A percentile compares a stretch with the other conserved stretches of the same genome.
phyloP scores from a whole-genome alignment of 169 alveolate genomes.

The Plasmodium gallinaceum region DNA sequence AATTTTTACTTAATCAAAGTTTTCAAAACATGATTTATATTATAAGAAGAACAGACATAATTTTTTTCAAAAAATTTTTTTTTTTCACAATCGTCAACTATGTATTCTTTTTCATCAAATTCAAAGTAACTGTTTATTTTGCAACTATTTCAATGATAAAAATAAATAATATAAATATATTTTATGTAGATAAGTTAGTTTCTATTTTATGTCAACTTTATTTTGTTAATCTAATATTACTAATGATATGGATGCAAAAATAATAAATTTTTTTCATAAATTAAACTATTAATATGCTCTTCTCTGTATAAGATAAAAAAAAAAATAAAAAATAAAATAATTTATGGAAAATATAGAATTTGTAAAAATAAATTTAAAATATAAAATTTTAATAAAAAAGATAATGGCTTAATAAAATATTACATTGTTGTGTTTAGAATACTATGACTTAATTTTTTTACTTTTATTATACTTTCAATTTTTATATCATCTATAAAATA shows the following conservation, averaged over 20 bases:
- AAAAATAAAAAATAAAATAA: not conserved
- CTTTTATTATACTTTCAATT: constrained; percentile 67
- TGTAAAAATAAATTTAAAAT: not conserved
- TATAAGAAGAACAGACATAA: constrained; percentile 59
- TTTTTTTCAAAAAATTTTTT: constrained; percentile 63
- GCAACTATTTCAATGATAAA: constrained; percentile 22
- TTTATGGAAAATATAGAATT: not conserved
- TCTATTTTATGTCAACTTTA: not conserved
- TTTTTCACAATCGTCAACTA: constrained; percentile 42
- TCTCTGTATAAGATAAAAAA: constrained; percentile 20
- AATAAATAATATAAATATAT: not conserved
- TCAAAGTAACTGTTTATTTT: constrained; percentile 45
- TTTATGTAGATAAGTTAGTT: not conserved
- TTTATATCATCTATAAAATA: constrained; percentile 64
- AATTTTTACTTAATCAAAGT: constrained; percentile 42
- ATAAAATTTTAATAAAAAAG: not conserved
- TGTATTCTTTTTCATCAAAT: constrained; percentile 42
- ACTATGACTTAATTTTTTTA: constrained; percentile 51
- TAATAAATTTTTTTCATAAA: constrained; percentile 44
- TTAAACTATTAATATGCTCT: constrained; percentile 35
- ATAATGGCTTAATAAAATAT: not conserved
- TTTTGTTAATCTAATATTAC: constrained; percentile 11
- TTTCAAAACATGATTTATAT: constrained; percentile 58
- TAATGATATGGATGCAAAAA: constrained; percentile 68
- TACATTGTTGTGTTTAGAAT: constrained; percentile 51